Conservation (phyloP, 331 rosid genomes). For the Pyracantha coccinea region DNA sequence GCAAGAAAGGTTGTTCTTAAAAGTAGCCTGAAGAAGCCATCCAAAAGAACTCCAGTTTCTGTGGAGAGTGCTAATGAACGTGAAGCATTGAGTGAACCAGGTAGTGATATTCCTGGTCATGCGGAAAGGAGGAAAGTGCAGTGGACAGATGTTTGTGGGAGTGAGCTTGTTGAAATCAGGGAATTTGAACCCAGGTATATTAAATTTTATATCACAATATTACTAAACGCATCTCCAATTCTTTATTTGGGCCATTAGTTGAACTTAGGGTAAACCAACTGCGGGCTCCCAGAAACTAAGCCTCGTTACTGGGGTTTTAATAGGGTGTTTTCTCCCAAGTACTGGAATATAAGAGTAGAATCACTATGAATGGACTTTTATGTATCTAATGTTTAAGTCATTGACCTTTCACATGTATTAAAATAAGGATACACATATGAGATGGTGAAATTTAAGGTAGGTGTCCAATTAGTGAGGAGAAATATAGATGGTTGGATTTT, state of each 20-base stretch:
- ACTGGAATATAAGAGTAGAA: not conserved
- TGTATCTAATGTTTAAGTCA: not conserved
- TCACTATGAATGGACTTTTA: not conserved
- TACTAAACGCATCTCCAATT: not conserved
- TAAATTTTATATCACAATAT: not conserved
- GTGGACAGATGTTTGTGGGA: conserved; percentile 92
- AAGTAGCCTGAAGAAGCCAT: conserved; percentile 77
- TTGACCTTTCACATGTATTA: not conserved
- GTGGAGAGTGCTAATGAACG: conserved; percentile 39
- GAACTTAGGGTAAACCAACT: not conserved
- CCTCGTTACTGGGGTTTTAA: not conserved
- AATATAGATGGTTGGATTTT: not conserved
- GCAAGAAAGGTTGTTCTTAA: conserved; percentile 54
- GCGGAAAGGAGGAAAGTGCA: conserved; percentile 73
- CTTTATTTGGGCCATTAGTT: not conserved
- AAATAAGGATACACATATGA: not conserved
- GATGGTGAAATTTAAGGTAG: not conserved
- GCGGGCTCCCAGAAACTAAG: not conserved
- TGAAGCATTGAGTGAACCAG: conserved; percentile 35
- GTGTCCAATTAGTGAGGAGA: not conserved
- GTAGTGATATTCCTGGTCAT: conserved; percentile 35
- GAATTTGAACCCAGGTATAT: conserved; percentile 98
- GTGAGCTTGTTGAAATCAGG: conserved; percentile 74
- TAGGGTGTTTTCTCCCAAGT: not conserved
- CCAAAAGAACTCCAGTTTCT: conserved; percentile 27